phyloP scores from a whole-genome alignment of 169 alveolate species.

The Miamiensis avidus region DNA sequence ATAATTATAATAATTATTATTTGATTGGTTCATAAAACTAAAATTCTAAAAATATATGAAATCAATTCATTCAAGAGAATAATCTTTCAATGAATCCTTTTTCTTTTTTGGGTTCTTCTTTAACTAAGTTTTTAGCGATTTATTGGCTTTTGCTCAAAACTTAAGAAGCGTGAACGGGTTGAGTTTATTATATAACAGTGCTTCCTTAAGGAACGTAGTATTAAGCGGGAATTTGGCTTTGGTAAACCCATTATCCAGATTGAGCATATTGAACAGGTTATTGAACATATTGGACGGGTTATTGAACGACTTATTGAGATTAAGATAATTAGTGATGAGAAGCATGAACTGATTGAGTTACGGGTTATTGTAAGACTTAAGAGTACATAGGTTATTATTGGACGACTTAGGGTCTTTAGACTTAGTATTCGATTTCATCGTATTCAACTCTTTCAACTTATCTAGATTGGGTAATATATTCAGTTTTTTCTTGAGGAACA shows the following conservation, averaged over 20 bases:
- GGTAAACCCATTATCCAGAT: background rate
- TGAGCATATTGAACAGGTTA: background rate
- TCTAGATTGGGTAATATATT: conserved; percentile 45
- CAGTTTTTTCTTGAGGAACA: conserved; percentile 25
- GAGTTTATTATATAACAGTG: no score
- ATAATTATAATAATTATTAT: no score
- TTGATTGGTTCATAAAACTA: no score
- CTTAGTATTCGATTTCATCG: conserved; percentile 44
- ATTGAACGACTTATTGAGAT: background rate
- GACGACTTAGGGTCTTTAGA: conserved; percentile 13
- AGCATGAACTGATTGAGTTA: no score
- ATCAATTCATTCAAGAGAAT: background rate
- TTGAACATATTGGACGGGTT: background rate
- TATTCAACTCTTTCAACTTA: conserved; percentile 52
- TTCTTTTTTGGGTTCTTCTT: background rate
- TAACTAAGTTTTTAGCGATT: background rate
- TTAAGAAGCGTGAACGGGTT: no score
- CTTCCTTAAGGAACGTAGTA: background rate
- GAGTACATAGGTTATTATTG: no score
- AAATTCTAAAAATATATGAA: no score
- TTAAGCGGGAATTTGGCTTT: background rate
- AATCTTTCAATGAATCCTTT: background rate
- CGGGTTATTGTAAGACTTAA: background rate
- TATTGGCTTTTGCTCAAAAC: no score
- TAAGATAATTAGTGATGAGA: background rate